phyloP scores from a whole-genome alignment of 805 yeast species.

The Komagataella mondaviorum region DNA sequence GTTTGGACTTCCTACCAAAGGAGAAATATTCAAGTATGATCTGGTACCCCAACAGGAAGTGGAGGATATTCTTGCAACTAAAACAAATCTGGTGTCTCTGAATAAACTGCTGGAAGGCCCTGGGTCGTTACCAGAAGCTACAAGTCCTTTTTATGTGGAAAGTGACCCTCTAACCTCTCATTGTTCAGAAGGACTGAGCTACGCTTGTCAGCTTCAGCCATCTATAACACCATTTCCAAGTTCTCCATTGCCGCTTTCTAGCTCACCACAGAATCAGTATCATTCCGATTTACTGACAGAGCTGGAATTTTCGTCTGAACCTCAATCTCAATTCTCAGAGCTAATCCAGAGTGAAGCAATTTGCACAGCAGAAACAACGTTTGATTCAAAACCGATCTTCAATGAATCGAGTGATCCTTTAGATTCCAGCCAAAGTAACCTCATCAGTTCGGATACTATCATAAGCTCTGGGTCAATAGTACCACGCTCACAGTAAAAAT shows the following conservation, averaged over 20 bases:
- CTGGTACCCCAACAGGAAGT: neutral
- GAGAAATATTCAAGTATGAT: neutral
- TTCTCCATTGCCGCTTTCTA: neutral
- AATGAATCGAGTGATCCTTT: neutral
- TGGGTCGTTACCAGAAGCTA: neutral
- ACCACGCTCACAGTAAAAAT: constrained; percentile 22
- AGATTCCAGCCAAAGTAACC: neutral
- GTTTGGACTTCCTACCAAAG: neutral
- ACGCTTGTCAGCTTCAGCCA: neutral
- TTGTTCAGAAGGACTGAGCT: neutral
- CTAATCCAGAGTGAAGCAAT: neutral
- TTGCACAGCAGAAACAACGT: neutral
- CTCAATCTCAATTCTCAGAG: neutral
- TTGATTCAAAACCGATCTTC: neutral
- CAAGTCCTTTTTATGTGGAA: neutral
- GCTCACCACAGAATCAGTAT: neutral
- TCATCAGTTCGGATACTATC: neutral
- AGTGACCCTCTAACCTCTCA: neutral
- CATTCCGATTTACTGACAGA: neutral
- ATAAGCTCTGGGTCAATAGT: constrained; percentile 5
- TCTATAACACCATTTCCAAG: neutral
- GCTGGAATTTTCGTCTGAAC: neutral
- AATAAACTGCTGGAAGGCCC: neutral
- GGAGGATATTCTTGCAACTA: neutral
- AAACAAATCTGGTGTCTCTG: neutral